Evolutionary conservation across 163 green algal genomes (phyloP).

Genomic region (Picocystis sp.): DNA sequence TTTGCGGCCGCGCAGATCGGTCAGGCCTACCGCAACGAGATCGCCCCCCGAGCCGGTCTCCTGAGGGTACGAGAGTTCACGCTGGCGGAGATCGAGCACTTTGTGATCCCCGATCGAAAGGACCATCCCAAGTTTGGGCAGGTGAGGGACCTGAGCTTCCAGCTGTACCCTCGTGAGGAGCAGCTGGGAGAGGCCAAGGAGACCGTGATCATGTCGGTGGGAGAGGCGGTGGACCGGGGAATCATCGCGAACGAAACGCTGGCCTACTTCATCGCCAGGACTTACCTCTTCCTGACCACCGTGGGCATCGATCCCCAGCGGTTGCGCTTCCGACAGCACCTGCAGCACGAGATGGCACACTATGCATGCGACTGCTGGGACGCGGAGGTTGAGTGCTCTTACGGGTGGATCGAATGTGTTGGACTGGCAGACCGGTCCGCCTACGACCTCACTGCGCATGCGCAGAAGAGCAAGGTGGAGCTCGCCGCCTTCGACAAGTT

Average conservation of each 20-base stretch:
- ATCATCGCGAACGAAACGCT: constrained; percentile 97
- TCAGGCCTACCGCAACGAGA: constrained; percentile 93
- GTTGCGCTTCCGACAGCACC: constrained; percentile 79
- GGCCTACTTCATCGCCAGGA: constrained; percentile 97
- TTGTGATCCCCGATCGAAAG: constrained; percentile 86
- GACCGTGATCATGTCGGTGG: constrained; percentile 51
- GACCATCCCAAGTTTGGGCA: constrained; percentile 72
- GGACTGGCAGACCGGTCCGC: constrained; percentile 85
- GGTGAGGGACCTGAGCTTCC: constrained; percentile 57
- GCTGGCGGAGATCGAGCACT: constrained; percentile 97
- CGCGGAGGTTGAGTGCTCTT: constrained; percentile 85
- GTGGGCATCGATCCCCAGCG: constrained; percentile 65
- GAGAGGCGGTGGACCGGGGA: constrained; percentile 55
- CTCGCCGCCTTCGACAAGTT: constrained; percentile 53
- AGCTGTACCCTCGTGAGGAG: constrained; percentile 64
- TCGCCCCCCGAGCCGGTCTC: constrained; percentile 67
- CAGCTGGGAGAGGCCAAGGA: constrained; percentile 61
- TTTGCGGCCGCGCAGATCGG: constrained; percentile 89
- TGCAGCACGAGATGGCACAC: constrained; percentile 92
- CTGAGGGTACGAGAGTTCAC: constrained; percentile 97
- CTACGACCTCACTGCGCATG: constrained; percentile 74
- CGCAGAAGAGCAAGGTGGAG: constrained; percentile 20
- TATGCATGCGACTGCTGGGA: constrained; percentile 97
- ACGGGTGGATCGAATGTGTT: constrained; percentile 96
- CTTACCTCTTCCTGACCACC: constrained; percentile 73